Conservation (phyloP, 225 moss, liverwort and hornwort species). For the Lunularia cruciata region DNA sequence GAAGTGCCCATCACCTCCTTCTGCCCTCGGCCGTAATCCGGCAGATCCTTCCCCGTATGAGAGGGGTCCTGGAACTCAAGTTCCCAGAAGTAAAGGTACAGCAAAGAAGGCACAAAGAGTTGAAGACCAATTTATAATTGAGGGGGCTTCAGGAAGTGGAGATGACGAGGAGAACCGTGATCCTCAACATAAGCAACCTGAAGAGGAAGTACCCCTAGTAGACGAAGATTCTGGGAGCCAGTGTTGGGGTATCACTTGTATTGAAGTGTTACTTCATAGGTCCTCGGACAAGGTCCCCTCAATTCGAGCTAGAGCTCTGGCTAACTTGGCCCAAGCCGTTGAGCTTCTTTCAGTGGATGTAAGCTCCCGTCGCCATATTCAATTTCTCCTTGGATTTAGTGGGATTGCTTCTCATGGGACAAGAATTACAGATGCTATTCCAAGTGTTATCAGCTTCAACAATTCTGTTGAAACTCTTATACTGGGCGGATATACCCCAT, state of each 20-base stretch:
- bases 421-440: conserved; percentile 13
- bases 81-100: neutral
- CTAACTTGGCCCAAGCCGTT: conserved; percentile 53
- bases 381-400: conserved; percentile 48
- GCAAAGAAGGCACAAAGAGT: neutral
- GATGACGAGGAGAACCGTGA: conserved; percentile 4
- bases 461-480: conserved; percentile 35
- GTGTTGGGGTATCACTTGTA: conserved; percentile 49
- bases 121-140: conserved; percentile 1
- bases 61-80: conserved; percentile 5
- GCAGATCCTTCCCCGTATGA: conserved; percentile 13
- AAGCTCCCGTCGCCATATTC: conserved; percentile 38
- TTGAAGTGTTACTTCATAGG: conserved; percentile 47
- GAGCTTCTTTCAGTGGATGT: conserved; percentile 41
- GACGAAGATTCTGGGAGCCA: conserved; percentile 18
- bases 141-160: neutral
- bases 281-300: conserved; percentile 51
- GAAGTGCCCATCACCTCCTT: neutral
- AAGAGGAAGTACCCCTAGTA: conserved; percentile 1
- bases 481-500: conserved; percentile 41
- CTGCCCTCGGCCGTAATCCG: neutral
- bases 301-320: conserved; percentile 50
- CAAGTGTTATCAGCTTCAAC: conserved; percentile 1
- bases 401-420: conserved; percentile 18
- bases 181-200: neutral